A percentile compares a stretch with the other conserved stretches of the same genome.
phyloP scores from a whole-genome alignment of 2,329 filamentous ascomycete genomes.

The Fonsecaea multimorphosa region DNA sequence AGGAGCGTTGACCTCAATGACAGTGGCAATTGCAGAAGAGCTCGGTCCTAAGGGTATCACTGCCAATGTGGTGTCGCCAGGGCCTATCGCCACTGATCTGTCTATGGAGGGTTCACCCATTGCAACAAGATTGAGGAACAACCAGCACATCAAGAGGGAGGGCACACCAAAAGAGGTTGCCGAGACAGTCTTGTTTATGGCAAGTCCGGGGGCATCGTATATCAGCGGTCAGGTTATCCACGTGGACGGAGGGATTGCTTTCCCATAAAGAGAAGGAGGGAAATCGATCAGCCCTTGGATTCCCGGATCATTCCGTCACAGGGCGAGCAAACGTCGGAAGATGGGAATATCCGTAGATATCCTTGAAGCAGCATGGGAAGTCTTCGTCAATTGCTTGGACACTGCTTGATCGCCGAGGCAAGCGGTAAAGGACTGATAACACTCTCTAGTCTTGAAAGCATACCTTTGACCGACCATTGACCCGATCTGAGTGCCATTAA shows the following conservation, averaged over 20 bases:
- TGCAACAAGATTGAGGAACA: constrained; percentile 52
- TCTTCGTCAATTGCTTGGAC: not conserved
- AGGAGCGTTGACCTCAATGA: constrained; percentile 66
- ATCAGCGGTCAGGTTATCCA: constrained; percentile 57
- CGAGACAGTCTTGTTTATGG: constrained; percentile 54
- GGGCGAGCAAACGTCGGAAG: not conserved
- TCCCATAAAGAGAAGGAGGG: constrained; percentile 21
- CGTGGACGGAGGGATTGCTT: constrained; percentile 51
- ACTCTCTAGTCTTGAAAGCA: not conserved
- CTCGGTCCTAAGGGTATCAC: constrained; percentile 55
- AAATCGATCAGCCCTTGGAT: not conserved
- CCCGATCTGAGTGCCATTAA: not conserved
- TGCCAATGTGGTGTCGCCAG: constrained; percentile 60
- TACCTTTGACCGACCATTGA: not conserved
- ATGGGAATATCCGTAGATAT: not conserved
- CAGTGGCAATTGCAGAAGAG: constrained; percentile 62
- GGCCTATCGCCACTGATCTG: constrained; percentile 62
- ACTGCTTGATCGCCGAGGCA: not conserved
- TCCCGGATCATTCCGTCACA: not conserved
- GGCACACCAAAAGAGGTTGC: constrained; percentile 60
- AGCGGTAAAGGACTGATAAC: not conserved
- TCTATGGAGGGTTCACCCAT: constrained; percentile 58
- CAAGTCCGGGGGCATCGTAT: constrained; percentile 48
- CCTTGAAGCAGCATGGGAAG: not conserved
- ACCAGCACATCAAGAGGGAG: constrained; percentile 56